A percentile compares a stretch with the other conserved stretches of the same genome.
Evolutionary conservation across 208 protist species (phyloP).

Genomic region (Acanthamoeba sp.): DNA sequence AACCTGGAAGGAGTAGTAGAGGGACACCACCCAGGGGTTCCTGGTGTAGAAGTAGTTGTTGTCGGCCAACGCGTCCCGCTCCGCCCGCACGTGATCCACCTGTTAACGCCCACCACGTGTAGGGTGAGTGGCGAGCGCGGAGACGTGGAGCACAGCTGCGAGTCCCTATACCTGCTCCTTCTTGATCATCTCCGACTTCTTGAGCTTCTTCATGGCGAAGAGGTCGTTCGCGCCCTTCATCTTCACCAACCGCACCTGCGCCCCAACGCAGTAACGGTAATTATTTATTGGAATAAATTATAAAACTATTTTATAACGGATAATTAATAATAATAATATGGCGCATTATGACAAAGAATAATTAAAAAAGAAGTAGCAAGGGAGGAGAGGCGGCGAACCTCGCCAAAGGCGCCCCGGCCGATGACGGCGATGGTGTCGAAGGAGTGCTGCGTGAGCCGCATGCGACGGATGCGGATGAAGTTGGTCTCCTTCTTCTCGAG

Average conservation of each 20-base stretch:
- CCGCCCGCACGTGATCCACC: slow-evolving; percentile 92
- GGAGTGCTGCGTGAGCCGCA: slow-evolving; percentile 87
- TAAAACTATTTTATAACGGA: no score
- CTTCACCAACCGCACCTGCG: slow-evolving; percentile 84
- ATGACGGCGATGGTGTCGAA: slow-evolving; percentile 94
- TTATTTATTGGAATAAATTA: no score
- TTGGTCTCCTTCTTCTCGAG: slow-evolving; percentile 83
- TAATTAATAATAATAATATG: no score
- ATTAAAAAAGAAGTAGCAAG: background rate
- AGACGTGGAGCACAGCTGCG: background rate
- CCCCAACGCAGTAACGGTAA: no score
- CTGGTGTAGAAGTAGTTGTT: slow-evolving; percentile 73
- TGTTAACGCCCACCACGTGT: slow-evolving; percentile 23
- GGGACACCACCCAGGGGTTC: slow-evolving; percentile 92
- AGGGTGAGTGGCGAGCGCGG: background rate
- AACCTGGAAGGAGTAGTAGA: slow-evolving; percentile 93
- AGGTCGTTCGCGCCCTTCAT: slow-evolving; percentile 90
- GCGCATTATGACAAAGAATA: background rate
- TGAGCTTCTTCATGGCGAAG: slow-evolving; percentile 94
- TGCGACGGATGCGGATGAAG: slow-evolving; percentile 82
- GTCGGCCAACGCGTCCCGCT: slow-evolving; percentile 89
- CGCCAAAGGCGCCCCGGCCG: slow-evolving; percentile 94
- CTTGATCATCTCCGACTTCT: slow-evolving; percentile 93
- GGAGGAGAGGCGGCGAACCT: slow-evolving; percentile 85
- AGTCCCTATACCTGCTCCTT: slow-evolving; percentile 89